Evolutionary conservation across 108 stramenopile genomes (phyloP), one percentile per base, ranked within the genome.

Genomic region (Cyclotella cryptica): DNA sequence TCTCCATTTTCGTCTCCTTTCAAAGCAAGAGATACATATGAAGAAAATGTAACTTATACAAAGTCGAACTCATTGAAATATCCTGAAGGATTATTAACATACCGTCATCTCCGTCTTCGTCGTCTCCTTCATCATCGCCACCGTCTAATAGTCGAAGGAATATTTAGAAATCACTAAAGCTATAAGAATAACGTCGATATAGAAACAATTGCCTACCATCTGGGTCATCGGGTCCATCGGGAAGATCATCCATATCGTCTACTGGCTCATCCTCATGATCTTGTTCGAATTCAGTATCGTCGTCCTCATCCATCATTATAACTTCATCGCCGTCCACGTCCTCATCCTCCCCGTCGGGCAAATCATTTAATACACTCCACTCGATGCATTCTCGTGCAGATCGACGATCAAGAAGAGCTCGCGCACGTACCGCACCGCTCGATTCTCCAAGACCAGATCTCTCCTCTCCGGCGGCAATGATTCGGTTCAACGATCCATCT

Each of bases 251-350:
- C 49, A 78, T 71, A 17, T 87, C 84, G 29, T 86, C 81, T 11
- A 76, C 86, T 11, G 75, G 66, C 66, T 87, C 79, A 21, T 87
- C 81, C 9, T 74, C 70, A 0, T 75, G 45, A 42, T 66, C 43
- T 26, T 47, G 22, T 26, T 66, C 61, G 12, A 62, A 62, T 18
- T 62, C 65, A 44, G 65, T 66, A 73, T 88, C 79, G n/a, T 87
- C 77, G 1, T 77, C 69, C 0, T 76, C 58, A 15, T 80, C 77
- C 84, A 30, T 77, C 78, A 14, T 68, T 46, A 47, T 85, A 72
- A 60, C 77, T 61, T 45, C 74, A 47, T 53, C 63, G 19, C 63
- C 76, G 17, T 79, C 80, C 2, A 78, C 49, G 51, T 82, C 72
- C 30, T 80, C 84, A 46, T 88, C 77, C 42, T 63, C 87, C 13